A percentile compares a stretch with the other conserved stretches of the same genome.
phyloP scores from a whole-genome alignment of 2,329 filamentous ascomycete genomes.

The Penicillium sp. region DNA sequence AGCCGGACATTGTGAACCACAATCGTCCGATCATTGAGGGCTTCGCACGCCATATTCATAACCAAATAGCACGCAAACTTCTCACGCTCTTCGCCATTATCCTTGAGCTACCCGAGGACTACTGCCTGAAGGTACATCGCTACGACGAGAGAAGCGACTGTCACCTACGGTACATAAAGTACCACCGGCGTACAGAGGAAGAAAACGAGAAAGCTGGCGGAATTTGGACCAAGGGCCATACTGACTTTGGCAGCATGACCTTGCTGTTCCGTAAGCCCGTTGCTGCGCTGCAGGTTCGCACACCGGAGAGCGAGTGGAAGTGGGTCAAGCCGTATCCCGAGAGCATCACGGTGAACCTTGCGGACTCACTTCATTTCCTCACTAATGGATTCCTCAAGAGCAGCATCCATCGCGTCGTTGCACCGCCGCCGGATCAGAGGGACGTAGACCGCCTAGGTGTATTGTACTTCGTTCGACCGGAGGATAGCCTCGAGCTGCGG shows the following conservation, averaged over 20 bases:
- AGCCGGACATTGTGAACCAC: conserved; percentile 7
- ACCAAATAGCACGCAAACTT: conserved; percentile 12
- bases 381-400: conserved; percentile 51
- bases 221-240: conserved; percentile 51
- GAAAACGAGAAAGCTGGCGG: conserved; percentile 45
- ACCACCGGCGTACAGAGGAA: conserved; percentile 47
- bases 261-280: conserved; percentile 58
- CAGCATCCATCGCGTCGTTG: conserved; percentile 46
- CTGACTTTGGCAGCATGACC: conserved; percentile 56
- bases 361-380: conserved; percentile 48
- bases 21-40: conserved; percentile 10
- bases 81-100: conserved; percentile 42
- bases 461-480: conserved; percentile 47
- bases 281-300: conserved; percentile 54
- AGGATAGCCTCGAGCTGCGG: conserved; percentile 27
- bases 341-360: conserved; percentile 51
- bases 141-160: conserved; percentile 59
- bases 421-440: conserved; percentile 46
- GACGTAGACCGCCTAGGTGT: conserved; percentile 39
- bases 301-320: conserved; percentile 47
- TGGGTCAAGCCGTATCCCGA: conserved; percentile 49
- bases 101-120: conserved; percentile 58
- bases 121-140: conserved; percentile 53
- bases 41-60: conserved; percentile 17
- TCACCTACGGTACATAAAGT: conserved; percentile 61